Conservation (phyloP, 768 basidiomycete species). For the Suillus paluster region DNA sequence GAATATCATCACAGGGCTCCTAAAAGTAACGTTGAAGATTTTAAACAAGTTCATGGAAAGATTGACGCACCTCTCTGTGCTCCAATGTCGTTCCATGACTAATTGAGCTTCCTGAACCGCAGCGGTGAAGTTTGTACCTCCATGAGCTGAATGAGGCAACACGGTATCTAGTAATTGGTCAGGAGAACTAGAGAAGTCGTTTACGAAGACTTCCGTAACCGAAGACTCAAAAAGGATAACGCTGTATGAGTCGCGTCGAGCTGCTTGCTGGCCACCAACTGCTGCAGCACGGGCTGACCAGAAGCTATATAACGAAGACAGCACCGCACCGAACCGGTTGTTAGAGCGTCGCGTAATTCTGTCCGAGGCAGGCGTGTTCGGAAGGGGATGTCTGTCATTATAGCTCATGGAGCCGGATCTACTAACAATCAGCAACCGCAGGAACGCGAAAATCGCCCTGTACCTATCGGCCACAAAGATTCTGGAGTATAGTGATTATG, state of each 20-base stretch:
- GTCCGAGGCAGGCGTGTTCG: constrained; percentile 44
- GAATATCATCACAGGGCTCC: constrained; percentile 55
- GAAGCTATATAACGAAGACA: constrained; percentile 57
- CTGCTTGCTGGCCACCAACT: constrained; percentile 27
- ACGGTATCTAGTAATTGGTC: constrained; percentile 46
- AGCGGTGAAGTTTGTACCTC: constrained; percentile 48
- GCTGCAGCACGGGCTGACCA: constrained; percentile 56
- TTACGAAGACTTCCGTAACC: constrained; percentile 32
- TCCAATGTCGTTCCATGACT: constrained; percentile 53
- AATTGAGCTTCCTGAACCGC: constrained; percentile 43
- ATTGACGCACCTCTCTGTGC: constrained; percentile 47
- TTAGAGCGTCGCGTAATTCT: constrained; percentile 41
- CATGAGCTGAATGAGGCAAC: constrained; percentile 32
- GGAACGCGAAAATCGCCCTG: neutral
- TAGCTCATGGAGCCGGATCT: constrained; percentile 57
- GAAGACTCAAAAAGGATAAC: constrained; percentile 49
- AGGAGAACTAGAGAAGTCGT: constrained; percentile 52
- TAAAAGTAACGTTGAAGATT: constrained; percentile 18
- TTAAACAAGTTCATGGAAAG: neutral
- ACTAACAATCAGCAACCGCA: constrained; percentile 3
- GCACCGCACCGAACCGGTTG: constrained; percentile 63
- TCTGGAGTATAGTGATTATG: constrained; percentile 25
- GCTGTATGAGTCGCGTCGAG: constrained; percentile 58
- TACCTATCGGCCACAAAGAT: constrained; percentile 61
- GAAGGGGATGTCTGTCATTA: constrained; percentile 48